Evolutionary conservation across 1,284 basidiomycete species (phyloP).

Genomic region (Rhodotorula sp.): DNA sequence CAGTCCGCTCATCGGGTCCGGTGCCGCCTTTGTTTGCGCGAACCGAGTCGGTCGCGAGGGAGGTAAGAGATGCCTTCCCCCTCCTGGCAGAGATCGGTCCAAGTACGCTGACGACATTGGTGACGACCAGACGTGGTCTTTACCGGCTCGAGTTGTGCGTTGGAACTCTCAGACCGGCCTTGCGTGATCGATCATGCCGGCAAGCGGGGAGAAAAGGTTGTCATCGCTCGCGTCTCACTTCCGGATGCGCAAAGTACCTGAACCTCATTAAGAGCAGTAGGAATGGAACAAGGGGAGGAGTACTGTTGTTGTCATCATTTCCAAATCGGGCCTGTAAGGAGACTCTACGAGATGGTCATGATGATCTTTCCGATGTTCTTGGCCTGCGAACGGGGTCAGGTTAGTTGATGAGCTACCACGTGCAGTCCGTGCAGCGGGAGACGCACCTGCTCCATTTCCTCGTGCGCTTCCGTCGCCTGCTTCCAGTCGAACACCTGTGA

Average conservation of each 20-base stretch:
- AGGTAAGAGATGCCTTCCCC: slow-evolving; percentile 43
- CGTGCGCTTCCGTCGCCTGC: slow-evolving; percentile 77
- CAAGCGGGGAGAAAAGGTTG: slow-evolving; percentile 27
- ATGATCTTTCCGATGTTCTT: slow-evolving; percentile 56
- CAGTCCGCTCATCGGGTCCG: slow-evolving; percentile 45
- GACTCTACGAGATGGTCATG: slow-evolving; percentile 18
- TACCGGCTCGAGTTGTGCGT: slow-evolving; percentile 52
- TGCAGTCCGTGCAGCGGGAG: no score
- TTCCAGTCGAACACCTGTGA: slow-evolving; percentile 74
- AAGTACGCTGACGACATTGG: neutral
- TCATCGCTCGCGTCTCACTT: slow-evolving; percentile 2
- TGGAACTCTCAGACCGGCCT: slow-evolving; percentile 45
- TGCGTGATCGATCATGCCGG: slow-evolving; percentile 29
- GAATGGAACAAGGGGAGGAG: neutral
- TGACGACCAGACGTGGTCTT: slow-evolving; percentile 49
- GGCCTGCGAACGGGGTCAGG: slow-evolving; percentile 52
- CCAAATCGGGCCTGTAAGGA: no score
- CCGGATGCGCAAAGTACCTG: neutral
- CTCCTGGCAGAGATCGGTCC: neutral
- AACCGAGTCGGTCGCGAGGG: slow-evolving; percentile 53
- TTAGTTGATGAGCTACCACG: neutral
- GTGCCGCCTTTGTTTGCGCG: slow-evolving; percentile 52
- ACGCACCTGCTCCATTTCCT: slow-evolving; percentile 69
- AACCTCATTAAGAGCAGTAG: neutral
- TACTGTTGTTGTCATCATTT: neutral